Percentiles rank a stretch among this genome's conserved stretches.
These are phyloP conservation scores for Chrysopogon serrulatus DNA, from an alignment of 176 grass and related monocot species.

Conservation along the genomic window DNA sequence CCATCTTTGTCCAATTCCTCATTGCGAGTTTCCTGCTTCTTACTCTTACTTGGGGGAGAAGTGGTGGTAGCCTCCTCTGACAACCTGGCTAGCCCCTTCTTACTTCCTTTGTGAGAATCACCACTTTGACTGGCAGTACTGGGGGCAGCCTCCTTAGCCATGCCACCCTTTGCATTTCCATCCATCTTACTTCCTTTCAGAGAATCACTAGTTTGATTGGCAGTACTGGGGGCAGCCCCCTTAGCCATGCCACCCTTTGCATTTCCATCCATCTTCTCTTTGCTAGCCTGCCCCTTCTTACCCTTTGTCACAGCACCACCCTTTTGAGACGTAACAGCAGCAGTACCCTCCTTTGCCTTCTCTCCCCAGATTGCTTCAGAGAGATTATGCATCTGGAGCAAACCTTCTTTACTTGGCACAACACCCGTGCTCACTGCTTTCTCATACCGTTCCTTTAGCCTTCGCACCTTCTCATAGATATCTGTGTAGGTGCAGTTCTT, in stretches of 20 bases:
- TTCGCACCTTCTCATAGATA: constrained; percentile 26
- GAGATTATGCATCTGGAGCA: constrained; percentile 18
- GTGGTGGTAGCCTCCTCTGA: neutral
- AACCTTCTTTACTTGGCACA: constrained; percentile 13
- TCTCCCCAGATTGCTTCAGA: constrained; percentile 31
- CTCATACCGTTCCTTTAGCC: neutral
- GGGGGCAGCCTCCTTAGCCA: neutral
- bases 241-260: neutral
- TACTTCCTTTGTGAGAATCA: neutral
- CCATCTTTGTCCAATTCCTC: constrained; percentile 11
- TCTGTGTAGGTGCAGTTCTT: neutral
- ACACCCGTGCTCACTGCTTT: neutral
- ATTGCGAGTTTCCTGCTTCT: neutral
- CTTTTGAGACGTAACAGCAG: neutral
- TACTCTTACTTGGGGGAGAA: neutral
- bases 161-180: neutral
- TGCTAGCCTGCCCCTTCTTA: constrained; percentile 30
- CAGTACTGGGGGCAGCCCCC: neutral
- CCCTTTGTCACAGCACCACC: neutral
- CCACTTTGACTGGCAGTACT: neutral
- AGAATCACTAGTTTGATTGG: neutral
- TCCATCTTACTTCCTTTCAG: neutral
- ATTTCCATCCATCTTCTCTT: constrained; percentile 6
- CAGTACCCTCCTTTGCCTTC: neutral
- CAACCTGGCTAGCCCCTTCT: neutral